Conservation (phyloP, 2,329 filamentous ascomycete species). For the Aspergillus floridensis region DNA sequence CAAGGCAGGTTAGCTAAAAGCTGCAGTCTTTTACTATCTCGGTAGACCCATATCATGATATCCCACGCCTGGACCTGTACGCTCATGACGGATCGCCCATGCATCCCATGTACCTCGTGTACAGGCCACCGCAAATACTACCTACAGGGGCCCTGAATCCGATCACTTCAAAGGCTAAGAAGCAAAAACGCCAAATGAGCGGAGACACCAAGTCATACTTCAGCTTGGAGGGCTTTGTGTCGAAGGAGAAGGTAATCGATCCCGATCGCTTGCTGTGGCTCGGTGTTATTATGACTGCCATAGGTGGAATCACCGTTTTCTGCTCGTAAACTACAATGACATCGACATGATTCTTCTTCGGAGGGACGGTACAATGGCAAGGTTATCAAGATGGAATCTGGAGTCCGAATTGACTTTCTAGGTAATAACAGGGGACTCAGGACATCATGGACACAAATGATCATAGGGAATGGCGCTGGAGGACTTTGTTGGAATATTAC, state of each 20-base stretch:
- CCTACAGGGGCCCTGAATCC: constrained; percentile 66
- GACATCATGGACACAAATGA: not conserved
- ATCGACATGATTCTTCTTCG: not conserved
- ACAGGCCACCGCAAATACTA: constrained; percentile 65
- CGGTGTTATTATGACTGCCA: constrained; percentile 46
- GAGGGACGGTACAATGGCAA: not conserved
- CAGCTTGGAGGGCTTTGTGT: constrained; percentile 29
- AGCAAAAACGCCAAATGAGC: constrained; percentile 32
- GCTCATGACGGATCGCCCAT: constrained; percentile 63
- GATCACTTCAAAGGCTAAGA: constrained; percentile 31
- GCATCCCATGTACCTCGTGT: constrained; percentile 66
- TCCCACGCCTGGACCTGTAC: constrained; percentile 63
- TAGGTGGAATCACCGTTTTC: constrained; percentile 42
- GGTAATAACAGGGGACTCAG: not conserved
- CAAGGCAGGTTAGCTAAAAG: constrained; percentile 7
- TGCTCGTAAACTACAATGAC: constrained; percentile 24
- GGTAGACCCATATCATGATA: constrained; percentile 60
- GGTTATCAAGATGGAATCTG: not conserved
- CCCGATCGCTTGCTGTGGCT: constrained; percentile 50
- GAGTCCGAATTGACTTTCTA: constrained; percentile 1
- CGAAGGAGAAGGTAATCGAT: constrained; percentile 34
- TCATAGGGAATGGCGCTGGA: constrained; percentile 1
- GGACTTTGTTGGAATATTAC: not conserved
- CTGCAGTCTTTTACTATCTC: constrained; percentile 43
- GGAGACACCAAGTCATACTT: constrained; percentile 19